Evolutionary conservation across 1,139 yeast genomes (phyloP).

Genomic region (Lodderomyces elongisporus): DNA sequence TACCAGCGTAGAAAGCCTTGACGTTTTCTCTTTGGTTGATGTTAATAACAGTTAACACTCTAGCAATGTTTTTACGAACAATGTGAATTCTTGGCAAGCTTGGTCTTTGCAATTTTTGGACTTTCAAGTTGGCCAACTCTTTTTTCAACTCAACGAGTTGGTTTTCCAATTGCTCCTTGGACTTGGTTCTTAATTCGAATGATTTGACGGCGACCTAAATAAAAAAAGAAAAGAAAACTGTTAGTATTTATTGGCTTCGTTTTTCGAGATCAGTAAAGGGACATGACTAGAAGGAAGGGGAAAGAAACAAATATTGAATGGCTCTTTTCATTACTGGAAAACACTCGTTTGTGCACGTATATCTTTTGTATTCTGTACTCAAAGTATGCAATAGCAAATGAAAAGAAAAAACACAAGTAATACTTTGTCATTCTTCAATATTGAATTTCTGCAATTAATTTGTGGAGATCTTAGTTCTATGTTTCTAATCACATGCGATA

Average conservation of each 20-base stretch:
- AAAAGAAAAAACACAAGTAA: too few relatives aligned
- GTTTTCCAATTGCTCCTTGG: conserved; percentile 92
- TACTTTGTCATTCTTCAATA: too few relatives aligned
- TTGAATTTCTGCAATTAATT: too few relatives aligned
- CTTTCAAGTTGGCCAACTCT: conserved; percentile 94
- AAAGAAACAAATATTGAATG: background rate
- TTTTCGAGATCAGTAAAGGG: too few relatives aligned
- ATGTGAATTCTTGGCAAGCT: conserved; percentile 92
- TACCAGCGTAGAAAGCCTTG: conserved; percentile 92
- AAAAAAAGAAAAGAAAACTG: background rate
- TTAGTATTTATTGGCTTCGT: too few relatives aligned
- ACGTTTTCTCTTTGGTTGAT: conserved; percentile 94
- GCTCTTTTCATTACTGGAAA: too few relatives aligned
- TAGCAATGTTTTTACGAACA: conserved; percentile 98
- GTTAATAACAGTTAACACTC: conserved; percentile 96
- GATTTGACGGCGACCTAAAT: conserved; percentile 84
- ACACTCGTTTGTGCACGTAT: too few relatives aligned
- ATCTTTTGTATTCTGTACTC: too few relatives aligned
- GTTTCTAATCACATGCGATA: too few relatives aligned
- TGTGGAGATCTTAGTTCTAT: too few relatives aligned
- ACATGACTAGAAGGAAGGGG: conserved; percentile 1
- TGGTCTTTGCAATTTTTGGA: conserved; percentile 89
- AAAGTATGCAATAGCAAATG: too few relatives aligned
- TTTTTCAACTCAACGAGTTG: conserved; percentile 95
- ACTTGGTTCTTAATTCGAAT: conserved; percentile 95